Evolutionary conservation across 2,329 filamentous ascomycete genomes (phyloP).

Genomic region (Stachybotrys echinatus): DNA sequence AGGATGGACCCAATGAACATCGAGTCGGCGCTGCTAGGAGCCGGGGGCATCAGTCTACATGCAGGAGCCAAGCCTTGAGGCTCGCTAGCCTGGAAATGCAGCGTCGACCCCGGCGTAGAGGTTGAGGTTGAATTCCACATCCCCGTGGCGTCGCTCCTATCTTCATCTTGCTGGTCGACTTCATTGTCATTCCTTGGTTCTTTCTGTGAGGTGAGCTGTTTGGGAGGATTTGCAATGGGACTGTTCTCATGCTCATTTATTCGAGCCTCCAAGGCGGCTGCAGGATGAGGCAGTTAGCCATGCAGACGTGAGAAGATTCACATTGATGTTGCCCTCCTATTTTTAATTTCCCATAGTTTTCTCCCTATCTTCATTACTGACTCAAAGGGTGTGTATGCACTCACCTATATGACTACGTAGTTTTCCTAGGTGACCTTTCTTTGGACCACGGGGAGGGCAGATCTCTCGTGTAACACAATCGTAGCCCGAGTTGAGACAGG

Average conservation of each 20-base stretch:
- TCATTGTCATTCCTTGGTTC: neutral
- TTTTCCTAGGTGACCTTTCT: neutral
- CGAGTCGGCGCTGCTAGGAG: no score
- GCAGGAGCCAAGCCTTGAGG: no score
- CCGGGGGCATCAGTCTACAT: no score
- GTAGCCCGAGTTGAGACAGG: neutral
- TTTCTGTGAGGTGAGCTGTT: neutral
- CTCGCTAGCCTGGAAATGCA: no score
- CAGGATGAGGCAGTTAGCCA: no score
- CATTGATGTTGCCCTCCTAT: neutral
- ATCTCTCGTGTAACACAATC: neutral
- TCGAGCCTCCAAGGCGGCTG: neutral
- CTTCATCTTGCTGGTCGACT: neutral
- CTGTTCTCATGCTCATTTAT: neutral
- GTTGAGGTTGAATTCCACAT: neutral
- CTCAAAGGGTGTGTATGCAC: neutral
- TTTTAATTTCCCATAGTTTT: no score
- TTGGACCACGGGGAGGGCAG: neutral
- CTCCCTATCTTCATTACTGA: neutral
- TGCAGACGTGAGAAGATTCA: neutral
- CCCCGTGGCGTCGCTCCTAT: neutral
- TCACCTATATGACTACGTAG: neutral
- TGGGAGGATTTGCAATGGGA: neutral
- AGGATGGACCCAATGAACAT: neutral
- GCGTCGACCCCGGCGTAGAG: neutral